Evolutionary conservation across 2,329 filamentous ascomycete genomes (phyloP), one percentile per base, ranked within the genome.

Genomic region (Bipolaris cookei): DNA sequence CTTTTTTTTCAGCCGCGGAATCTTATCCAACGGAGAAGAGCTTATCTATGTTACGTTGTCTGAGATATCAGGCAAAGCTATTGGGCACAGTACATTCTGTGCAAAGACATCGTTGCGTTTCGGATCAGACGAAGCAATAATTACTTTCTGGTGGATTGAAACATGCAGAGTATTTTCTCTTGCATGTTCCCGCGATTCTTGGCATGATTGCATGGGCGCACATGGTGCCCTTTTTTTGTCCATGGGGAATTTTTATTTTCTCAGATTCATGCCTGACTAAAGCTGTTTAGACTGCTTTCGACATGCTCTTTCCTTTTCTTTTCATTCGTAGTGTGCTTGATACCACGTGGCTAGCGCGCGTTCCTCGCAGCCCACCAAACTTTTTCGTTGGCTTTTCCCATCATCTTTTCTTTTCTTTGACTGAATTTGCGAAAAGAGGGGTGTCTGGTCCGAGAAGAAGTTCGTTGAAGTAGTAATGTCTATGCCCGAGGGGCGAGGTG

Each of bases 341-440:
- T 59, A 59, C 52, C 56, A 59, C 52, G 52, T 20, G 56, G 56
- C 52, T 51, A 43, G 56, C 52, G 56, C 50, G 32, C 32, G 8
- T 44, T 20, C 8, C 21, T 25, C 41, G 51, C 52, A 44, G 56
- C 52, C 56, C 52, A 44, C 42, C 35, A 43, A 49, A 51, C 35
- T 21, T 13, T 49, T 41, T 42, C 28, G 10, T 42, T 54, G 30
- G n/a, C 20, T 42, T 52, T 52, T 1, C 13, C 32, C 21, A 10
- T 35, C 20, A 48, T 45, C 14, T 34, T 16, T 35, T 37, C 6
- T 32, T 35, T 20, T 35, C 6, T 48, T 16, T 37, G 20, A n/a
- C 28, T 25, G 45, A 23, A 16, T 41, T 13, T 42, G 34, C 25
- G 45, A 37, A n/a, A 18, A 10, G 21, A 18, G 10, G 6, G 10